Conservation (phyloP, 2,329 filamentous ascomycete genomes). For the Colletotrichum kahawae region DNA sequence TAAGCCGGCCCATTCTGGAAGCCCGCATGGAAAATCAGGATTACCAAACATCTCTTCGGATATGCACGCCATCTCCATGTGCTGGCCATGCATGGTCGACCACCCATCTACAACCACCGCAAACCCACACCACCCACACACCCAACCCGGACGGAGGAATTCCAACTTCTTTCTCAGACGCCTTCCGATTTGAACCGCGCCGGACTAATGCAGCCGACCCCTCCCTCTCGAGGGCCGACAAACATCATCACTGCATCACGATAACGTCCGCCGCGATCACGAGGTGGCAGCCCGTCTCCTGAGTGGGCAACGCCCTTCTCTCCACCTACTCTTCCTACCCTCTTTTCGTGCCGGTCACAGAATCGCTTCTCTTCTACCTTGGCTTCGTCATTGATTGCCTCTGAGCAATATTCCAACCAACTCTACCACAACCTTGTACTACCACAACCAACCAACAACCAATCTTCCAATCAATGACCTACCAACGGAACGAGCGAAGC, state of each 20-base stretch:
- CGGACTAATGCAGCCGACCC: not conserved
- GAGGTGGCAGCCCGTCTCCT: not conserved
- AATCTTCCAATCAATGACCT: conserved; percentile 21
- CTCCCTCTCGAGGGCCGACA: not conserved
- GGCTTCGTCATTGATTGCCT: conserved; percentile 11
- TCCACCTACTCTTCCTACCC: not conserved
- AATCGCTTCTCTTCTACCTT: not conserved
- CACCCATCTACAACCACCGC: not conserved
- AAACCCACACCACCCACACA: not conserved
- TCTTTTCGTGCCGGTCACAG: conserved; percentile 15
- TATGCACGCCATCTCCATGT: conserved; percentile 19
- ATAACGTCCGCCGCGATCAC: not conserved
- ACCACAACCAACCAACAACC: not conserved
- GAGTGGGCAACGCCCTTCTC: not conserved
- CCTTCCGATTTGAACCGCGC: not conserved
- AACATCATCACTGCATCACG: not conserved
- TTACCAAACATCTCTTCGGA: not conserved
- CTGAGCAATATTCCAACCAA: not conserved
- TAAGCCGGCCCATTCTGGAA: not conserved
- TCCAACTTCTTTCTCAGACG: not conserved
- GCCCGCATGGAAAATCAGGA: not conserved
- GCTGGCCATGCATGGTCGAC: conserved; percentile 10
- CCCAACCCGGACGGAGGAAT: not conserved
- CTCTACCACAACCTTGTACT: conserved; percentile 1
- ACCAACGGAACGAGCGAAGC: conserved; percentile 17